A percentile compares a stretch with the other conserved stretches of the same genome.
Conservation (phyloP, 306 rosid species). For the Rosa persica region DNA sequence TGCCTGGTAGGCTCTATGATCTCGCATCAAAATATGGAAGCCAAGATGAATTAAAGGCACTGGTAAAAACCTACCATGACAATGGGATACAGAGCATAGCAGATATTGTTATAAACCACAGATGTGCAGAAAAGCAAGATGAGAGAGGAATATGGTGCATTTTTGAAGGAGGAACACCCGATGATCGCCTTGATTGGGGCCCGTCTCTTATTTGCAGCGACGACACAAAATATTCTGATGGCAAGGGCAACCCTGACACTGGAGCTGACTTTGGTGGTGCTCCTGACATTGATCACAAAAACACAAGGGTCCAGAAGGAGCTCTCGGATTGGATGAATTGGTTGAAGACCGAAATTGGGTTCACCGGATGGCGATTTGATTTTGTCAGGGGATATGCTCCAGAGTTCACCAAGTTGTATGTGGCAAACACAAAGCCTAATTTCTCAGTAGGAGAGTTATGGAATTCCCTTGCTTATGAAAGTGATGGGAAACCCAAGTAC, state of each 20-base stretch:
- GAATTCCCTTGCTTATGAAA: constrained; percentile 35
- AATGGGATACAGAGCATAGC: constrained; percentile 61
- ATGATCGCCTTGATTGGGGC: constrained; percentile 73
- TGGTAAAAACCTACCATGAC: constrained; percentile 39
- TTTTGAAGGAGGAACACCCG: constrained; percentile 79
- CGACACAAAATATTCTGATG: constrained; percentile 68
- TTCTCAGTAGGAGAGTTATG: constrained; percentile 80
- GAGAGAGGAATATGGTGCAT: constrained; percentile 63
- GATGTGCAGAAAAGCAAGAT: constrained; percentile 70
- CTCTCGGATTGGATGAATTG: constrained; percentile 76
- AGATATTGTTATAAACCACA: constrained; percentile 86
- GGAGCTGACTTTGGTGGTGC: constrained; percentile 28
- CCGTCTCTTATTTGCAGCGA: constrained; percentile 64
- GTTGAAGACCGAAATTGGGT: constrained; percentile 57
- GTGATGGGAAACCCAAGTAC: constrained; percentile 24
- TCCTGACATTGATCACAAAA: constrained; percentile 69
- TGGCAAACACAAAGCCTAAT: constrained; percentile 48
- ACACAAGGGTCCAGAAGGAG: constrained; percentile 64
- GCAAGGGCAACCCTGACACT: constrained; percentile 63
- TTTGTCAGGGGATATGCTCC: constrained; percentile 69
- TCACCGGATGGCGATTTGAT: constrained; percentile 65
- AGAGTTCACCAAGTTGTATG: constrained; percentile 36
- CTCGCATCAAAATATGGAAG: constrained; percentile 69
- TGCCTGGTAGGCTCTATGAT: constrained; percentile 88
- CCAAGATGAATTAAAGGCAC: constrained; percentile 56